Base-by-base conservation (phyloP, 345 rosid species). In the Eucalyptus regnans region DNA sequence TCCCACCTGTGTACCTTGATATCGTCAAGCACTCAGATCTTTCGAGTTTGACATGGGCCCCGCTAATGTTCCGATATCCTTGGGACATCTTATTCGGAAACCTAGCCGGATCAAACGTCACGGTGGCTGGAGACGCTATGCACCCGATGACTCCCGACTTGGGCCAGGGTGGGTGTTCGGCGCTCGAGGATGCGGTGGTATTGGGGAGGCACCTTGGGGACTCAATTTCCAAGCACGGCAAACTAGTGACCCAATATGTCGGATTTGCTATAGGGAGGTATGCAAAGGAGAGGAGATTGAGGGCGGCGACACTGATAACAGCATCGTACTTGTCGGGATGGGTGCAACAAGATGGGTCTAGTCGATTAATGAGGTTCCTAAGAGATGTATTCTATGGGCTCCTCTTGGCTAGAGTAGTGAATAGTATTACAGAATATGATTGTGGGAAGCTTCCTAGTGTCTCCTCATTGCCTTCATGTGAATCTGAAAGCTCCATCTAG, bases 261-360 rank as follows among this genome's bases (percentile, higher is more conserved):
- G 86, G 50, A 33, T 8, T 58, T 37, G 93, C 91, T 56, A 15
- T 91, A 1, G 86, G 88, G 46, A 86, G 88, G 10, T 94, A 92
- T 43, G 89, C 87, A 5, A 88, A 86, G 89, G 93, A 86, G 87
- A 86, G 52, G 87, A 86, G 87, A 52, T 50, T 50, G 27, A 46
- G 87, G 87, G 87, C 41, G 8, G 33, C 27, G 22, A 52, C 14
- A 18, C 25, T 86, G 41, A 15, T 86, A n/a, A 54, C 60, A 8
- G 46, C 87, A 50, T 86, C 62, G 12, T 86, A 86, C 46, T 86
- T 86, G 60, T 17, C 87, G 27, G 87, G 87, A n/a, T n/a, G 44
- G 62, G 25, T 86, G 60, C 60, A 48, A 52, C 56, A 29, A 33
- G 52, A n/a, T 25, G 51, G 27, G 8, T 86, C 87, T 18, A 51